A percentile compares a stretch with the other conserved stretches of the same genome.
These are phyloP conservation scores for Helenozyma rhizophorensis DNA, from an alignment of 805 yeast species.

Conservation along the genomic window DNA sequence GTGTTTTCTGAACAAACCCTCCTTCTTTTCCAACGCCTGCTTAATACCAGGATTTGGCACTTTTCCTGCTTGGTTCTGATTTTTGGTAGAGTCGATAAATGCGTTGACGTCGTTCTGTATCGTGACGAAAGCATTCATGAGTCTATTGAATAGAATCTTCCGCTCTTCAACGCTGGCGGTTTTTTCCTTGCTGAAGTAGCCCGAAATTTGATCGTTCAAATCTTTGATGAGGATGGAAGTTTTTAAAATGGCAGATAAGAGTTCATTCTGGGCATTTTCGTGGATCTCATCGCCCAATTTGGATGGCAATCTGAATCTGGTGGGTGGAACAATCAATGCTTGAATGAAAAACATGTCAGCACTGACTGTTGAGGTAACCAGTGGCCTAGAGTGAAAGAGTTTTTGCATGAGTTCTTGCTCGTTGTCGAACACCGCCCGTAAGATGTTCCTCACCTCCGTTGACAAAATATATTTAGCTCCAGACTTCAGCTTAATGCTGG, in stretches of 20 bases:
- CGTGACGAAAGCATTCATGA: constrained; percentile 94
- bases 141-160: constrained; percentile 73
- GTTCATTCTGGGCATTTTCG: constrained; percentile 89
- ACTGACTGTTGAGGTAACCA: constrained; percentile 37
- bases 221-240: constrained; percentile 83
- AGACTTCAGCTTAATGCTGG: constrained; percentile 53
- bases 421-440: constrained; percentile 67
- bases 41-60: constrained; percentile 91
- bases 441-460: constrained; percentile 77
- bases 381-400: constrained; percentile 81
- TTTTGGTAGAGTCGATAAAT: constrained; percentile 87
- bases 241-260: constrained; percentile 72
- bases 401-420: constrained; percentile 68
- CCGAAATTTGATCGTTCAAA: constrained; percentile 76
- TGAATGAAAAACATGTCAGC: constrained; percentile 91
- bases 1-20: constrained; percentile 95
- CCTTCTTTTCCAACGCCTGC: constrained; percentile 97
- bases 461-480: constrained; percentile 86
- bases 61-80: constrained; percentile 65
- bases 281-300: constrained; percentile 95
- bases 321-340: constrained; percentile 89
- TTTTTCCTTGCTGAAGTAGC: constrained; percentile 40
- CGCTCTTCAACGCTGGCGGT: constrained; percentile 66
- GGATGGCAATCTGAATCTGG: constrained; percentile 94
- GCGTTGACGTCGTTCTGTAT: constrained; percentile 94